Evolutionary conservation across 2,329 filamentous ascomycete genomes (phyloP), one percentile per base, ranked within the genome.

Genomic region (Botrytis squamosa): DNA sequence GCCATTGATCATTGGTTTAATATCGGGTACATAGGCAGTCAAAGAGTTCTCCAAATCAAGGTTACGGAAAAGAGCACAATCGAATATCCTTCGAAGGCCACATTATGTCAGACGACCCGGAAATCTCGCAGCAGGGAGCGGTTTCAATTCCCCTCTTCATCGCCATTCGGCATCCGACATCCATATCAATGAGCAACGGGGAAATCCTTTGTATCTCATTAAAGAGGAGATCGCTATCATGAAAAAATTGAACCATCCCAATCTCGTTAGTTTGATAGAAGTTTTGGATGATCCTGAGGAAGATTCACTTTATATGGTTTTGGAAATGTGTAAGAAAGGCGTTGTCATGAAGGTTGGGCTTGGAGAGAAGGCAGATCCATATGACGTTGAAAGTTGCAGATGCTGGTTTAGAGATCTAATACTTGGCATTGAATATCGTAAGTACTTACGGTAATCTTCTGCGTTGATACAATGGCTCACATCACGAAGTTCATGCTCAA

Each of bases 291-390:
- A 98, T 80, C 95, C 96, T 0, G 91, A 95, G 66, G 94, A 98
- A 81, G 96, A 99, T 82, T 97, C 95, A 4, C 84, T 99, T 20
- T 99, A 98, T 84, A 98, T 99, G 93, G 96, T 99, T 36, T 88
- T 99, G 82, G 96, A 99, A 82, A 97, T 98, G 93, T 99, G 96
- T 85, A 96, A 97, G 81, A 98, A 98, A 82, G 96, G 96, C 1
- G 95, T 98, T 36, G 89, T 98, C 70, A 98, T 98, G 95, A 95
- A 95, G 80, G 93, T 99, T 72, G 94, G 93, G 4, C 84, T 98
- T n/a, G 92, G 93, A 74, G 92, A 97, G 79, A 86, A 88, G 73
- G 93, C 94, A 29, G 89, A 92, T 75, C 95, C 96, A 0, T 98
- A 98, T 81, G 87, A 89, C 42, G 89, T 92, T 75, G 94, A 98